These are phyloP conservation scores for Drechslerella dactyloides DNA, from an alignment of 2,329 filamentous ascomycete species.

Conservation along the genomic window DNA sequence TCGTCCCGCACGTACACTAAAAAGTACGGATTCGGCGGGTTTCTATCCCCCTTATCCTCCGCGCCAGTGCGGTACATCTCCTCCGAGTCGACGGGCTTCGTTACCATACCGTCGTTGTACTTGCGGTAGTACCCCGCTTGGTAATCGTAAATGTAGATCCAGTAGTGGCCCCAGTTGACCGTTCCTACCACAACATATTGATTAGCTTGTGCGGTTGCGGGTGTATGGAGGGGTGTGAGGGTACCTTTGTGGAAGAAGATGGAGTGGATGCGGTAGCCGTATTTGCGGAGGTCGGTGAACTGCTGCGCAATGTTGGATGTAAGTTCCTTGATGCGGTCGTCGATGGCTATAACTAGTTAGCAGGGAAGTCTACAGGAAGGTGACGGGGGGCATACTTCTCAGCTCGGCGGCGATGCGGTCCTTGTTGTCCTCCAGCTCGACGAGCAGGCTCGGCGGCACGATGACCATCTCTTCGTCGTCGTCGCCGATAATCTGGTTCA, in stretches of 20 bases:
- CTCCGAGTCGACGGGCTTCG: slow-evolving; percentile 68
- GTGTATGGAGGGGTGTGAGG: neutral
- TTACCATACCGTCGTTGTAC: slow-evolving; percentile 89
- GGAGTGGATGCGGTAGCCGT: slow-evolving; percentile 83
- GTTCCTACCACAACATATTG: slow-evolving; percentile 57
- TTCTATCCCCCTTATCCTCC: slow-evolving; percentile 63
- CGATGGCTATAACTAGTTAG: slow-evolving; percentile 53
- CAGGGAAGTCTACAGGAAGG: neutral
- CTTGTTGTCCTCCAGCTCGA: slow-evolving; percentile 61
- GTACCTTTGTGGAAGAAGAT: slow-evolving; percentile 88
- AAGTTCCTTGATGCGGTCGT: slow-evolving; percentile 62
- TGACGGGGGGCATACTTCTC: slow-evolving; percentile 20
- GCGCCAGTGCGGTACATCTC: slow-evolving; percentile 69
- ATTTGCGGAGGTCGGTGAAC: slow-evolving; percentile 69
- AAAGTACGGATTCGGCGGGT: slow-evolving; percentile 79
- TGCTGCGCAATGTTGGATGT: slow-evolving; percentile 64
- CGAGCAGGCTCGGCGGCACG: slow-evolving; percentile 59
- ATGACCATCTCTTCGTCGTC: slow-evolving; percentile 58
- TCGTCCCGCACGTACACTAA: slow-evolving; percentile 80
- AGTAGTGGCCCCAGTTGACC: slow-evolving; percentile 83
- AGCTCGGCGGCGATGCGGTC: slow-evolving; percentile 61
- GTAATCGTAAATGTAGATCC: slow-evolving; percentile 95
- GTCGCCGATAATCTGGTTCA: slow-evolving; percentile 58
- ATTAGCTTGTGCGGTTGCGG: neutral
- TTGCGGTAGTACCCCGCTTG: slow-evolving; percentile 80